A percentile compares a stretch with the other conserved stretches of the same genome.
Evolutionary conservation across 495 filamentous ascomycete genomes (phyloP).

Genomic region (Thermothielavioides terrestris): DNA sequence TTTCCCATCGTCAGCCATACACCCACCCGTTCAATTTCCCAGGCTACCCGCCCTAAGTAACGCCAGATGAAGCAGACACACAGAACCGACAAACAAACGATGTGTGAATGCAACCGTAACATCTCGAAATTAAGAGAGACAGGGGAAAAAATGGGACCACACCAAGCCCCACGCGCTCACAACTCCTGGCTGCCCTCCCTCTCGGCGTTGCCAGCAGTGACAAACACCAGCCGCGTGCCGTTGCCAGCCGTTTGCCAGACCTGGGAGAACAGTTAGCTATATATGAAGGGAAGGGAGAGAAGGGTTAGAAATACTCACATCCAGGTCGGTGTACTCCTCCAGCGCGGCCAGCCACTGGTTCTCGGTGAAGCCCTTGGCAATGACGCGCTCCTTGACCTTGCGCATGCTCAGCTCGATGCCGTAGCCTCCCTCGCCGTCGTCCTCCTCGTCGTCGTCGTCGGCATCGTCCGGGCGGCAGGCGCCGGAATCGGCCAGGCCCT

Average conservation of each 20-base stretch:
- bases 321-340: constrained; percentile 77
- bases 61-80: background rate
- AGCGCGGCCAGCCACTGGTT: constrained; percentile 80
- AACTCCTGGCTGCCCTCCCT: constrained; percentile 25
- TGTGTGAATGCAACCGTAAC: background rate
- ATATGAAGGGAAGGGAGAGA: constrained; percentile 12
- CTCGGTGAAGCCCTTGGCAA: constrained; percentile 94
- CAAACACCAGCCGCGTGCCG: constrained; percentile 77
- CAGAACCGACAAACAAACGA: too few species aligned
- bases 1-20: too few species aligned
- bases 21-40: constrained; percentile 1
- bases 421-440: constrained; percentile 28
- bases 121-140: background rate
- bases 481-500: constrained; percentile 72
- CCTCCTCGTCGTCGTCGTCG: constrained; percentile 51
- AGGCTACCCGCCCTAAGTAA: background rate
- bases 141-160: background rate
- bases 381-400: constrained; percentile 77
- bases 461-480: constrained; percentile 58
- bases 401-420: constrained; percentile 75
- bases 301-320: constrained; percentile 66
- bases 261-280: constrained; percentile 33
- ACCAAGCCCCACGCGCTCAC: constrained; percentile 8
- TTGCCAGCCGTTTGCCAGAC: constrained; percentile 92
- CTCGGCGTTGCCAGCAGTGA: constrained; percentile 36